A percentile compares a stretch with the other conserved stretches of the same genome.
Conservation (phyloP, 805 yeast species). For the Debaryomyces castellii region DNA sequence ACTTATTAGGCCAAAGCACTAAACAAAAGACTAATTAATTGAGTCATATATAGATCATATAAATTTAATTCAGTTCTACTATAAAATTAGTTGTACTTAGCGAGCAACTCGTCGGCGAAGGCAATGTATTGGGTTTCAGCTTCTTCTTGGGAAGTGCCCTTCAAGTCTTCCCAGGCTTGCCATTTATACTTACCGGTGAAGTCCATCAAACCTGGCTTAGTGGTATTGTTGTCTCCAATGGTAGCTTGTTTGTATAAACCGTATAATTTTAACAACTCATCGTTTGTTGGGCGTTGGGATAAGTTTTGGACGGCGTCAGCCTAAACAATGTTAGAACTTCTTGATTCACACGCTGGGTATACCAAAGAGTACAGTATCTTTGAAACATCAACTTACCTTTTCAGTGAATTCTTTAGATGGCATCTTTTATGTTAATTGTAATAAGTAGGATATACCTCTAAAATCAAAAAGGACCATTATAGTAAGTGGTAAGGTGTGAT, state of each 20-base stretch:
- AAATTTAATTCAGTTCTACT: background rate
- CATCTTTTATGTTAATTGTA: constrained; percentile 13
- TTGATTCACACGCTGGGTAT: background rate
- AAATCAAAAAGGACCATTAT: background rate
- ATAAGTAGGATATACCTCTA: background rate
- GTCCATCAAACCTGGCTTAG: constrained; percentile 89
- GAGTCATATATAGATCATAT: background rate
- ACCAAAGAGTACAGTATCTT: no score
- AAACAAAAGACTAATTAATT: constrained; percentile 1
- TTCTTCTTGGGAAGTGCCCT: constrained; percentile 84
- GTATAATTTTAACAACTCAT: constrained; percentile 82
- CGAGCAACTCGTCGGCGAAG: constrained; percentile 62
- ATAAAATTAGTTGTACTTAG: constrained; percentile 32
- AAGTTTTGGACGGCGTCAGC: constrained; percentile 80
- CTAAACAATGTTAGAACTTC: constrained; percentile 30
- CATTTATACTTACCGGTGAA: constrained; percentile 96
- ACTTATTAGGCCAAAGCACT: background rate
- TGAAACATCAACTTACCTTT: constrained; percentile 22
- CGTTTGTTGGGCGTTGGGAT: constrained; percentile 77
- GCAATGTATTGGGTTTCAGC: constrained; percentile 83
- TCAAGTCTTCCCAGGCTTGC: constrained; percentile 91
- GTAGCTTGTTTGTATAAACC: constrained; percentile 97
- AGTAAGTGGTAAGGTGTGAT: background rate
- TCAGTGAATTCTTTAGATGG: constrained; percentile 32
- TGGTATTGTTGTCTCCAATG: constrained; percentile 86